Conservation (phyloP, 768 basidiomycete species). For the Mycena rebaudengoi region DNA sequence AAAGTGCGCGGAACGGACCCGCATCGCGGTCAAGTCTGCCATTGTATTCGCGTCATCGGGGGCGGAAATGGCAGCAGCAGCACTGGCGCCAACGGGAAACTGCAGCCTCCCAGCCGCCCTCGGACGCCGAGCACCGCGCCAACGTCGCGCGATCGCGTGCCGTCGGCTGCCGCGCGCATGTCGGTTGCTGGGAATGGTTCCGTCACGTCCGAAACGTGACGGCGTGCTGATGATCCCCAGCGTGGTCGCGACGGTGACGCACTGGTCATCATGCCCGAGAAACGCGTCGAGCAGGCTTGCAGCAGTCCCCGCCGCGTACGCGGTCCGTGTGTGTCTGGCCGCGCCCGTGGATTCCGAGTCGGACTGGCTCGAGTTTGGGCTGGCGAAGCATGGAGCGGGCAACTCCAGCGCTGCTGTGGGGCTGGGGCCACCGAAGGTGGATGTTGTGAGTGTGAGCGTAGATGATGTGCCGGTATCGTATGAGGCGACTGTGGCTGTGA, state of each 20-base stretch:
- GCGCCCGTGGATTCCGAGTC: constrained; percentile 66
- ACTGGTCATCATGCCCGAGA: constrained; percentile 38
- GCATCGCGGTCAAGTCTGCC: constrained; percentile 21
- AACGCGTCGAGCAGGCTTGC: constrained; percentile 9
- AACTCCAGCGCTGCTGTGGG: not conserved
- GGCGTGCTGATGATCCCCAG: constrained; percentile 71
- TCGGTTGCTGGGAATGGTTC: constrained; percentile 19
- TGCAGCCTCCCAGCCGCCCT: constrained; percentile 36
- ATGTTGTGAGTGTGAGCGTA: constrained; percentile 66
- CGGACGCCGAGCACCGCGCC: constrained; percentile 45
- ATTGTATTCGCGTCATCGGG: constrained; percentile 8
- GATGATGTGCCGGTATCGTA: constrained; percentile 72
- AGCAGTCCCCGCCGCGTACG: constrained; percentile 57
- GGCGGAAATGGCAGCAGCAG: constrained; percentile 9
- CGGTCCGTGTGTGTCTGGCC: constrained; percentile 64
- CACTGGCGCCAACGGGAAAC: constrained; percentile 12
- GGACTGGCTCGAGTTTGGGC: constrained; percentile 83
- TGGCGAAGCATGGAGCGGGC: constrained; percentile 51
- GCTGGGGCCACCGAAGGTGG: constrained; percentile 50
- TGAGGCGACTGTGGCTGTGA: constrained; percentile 56
- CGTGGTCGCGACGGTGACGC: constrained; percentile 62
- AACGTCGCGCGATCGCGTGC: constrained; percentile 33
- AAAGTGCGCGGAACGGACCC: constrained; percentile 30
- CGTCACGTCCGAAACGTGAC: constrained; percentile 51
- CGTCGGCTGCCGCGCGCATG: constrained; percentile 36